Conservation (phyloP, 1,284 basidiomycete species). For the Ganoderma lingzhi region DNA sequence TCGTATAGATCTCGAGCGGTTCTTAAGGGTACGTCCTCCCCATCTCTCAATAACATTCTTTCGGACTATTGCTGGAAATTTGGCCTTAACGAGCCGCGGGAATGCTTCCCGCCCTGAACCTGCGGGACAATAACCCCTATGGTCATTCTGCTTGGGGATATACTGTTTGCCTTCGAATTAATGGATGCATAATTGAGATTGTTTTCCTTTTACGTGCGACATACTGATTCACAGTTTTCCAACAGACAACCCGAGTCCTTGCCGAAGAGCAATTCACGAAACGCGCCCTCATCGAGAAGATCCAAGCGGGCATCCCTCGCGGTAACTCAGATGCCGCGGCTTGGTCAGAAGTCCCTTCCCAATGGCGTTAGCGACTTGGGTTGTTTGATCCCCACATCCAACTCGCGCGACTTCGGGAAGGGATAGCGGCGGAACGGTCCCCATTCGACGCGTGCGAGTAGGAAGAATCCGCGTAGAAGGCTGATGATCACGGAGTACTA, state of each 20-base stretch:
- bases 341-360: conserved; percentile 29
- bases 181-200: not conserved
- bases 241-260: conserved; percentile 83
- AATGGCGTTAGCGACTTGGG: conserved; percentile 31
- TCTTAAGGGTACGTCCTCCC: conserved; percentile 75
- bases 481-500: not conserved
- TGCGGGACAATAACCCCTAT: conserved; percentile 32
- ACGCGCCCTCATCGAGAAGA: conserved; percentile 90
- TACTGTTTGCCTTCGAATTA: not conserved
- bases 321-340: conserved; percentile 38
- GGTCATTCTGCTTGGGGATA: not conserved
- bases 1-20: conserved; percentile 91
- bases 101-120: conserved; percentile 16
- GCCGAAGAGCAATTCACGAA: conserved; percentile 97
- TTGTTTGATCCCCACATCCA: not conserved
- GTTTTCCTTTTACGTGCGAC: not conserved
- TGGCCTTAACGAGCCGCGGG: not conserved
- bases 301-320: conserved; percentile 74
- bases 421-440: not conserved
- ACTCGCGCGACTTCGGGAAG: not conserved
- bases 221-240: conserved; percentile 41
- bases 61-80: not conserved
- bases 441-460: not conserved
- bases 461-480: not conserved
- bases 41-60: conserved; percentile 12